phyloP scores from a whole-genome alignment of 257 asterid genomes.

The Vinca minor region DNA sequence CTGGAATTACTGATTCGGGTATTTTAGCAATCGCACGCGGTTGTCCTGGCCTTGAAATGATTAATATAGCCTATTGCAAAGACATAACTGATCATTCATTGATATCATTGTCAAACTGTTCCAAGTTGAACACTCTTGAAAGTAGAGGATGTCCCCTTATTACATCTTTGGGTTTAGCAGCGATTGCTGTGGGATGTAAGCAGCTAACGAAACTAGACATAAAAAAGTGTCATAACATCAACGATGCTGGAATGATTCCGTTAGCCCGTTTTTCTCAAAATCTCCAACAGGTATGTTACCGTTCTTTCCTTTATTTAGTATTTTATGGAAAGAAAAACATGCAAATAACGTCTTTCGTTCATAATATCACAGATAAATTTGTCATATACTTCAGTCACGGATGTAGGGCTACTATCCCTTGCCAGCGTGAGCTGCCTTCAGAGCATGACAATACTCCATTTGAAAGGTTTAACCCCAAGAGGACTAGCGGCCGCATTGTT shows the following conservation, averaged over 20 bases:
- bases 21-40: constrained; percentile 56
- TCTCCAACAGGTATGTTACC: constrained; percentile 57
- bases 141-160: constrained; percentile 70
- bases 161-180: constrained; percentile 64
- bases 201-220: constrained; percentile 62
- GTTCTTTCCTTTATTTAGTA: background rate
- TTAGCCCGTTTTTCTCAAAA: constrained; percentile 70
- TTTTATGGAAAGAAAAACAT: background rate
- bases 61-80: constrained; percentile 59
- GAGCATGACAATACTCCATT: constrained; percentile 57
- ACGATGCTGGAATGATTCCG: constrained; percentile 72
- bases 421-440: constrained; percentile 73
- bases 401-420: constrained; percentile 66
- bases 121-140: constrained; percentile 57
- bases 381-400: constrained; percentile 72
- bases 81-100: constrained; percentile 52
- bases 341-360: background rate
- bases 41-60: constrained; percentile 64
- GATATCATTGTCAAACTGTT: constrained; percentile 60
- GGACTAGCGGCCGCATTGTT: constrained; percentile 66
- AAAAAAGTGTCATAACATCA: constrained; percentile 57
- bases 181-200: constrained; percentile 67
- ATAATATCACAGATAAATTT: constrained; percentile 53
- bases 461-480: constrained; percentile 47
- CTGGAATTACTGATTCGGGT: constrained; percentile 62